These are phyloP conservation scores for Nigrospora osmanthi DNA, from an alignment of 2,329 filamentous ascomycete species.

Conservation along the genomic window DNA sequence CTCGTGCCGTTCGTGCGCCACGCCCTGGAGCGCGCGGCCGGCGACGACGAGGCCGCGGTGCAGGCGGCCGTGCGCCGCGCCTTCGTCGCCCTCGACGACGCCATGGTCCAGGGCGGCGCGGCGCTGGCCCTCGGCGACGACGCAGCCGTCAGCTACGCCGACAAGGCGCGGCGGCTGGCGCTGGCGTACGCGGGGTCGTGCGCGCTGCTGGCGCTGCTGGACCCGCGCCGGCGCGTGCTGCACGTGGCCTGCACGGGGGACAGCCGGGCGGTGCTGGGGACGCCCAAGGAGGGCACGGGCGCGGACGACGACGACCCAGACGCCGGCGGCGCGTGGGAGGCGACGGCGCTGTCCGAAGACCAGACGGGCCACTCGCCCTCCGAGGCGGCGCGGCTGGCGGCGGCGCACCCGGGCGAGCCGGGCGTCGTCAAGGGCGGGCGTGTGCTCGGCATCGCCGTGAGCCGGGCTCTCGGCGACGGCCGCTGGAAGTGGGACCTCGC, in stretches of 20 bases:
- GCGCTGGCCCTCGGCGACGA: conserved; percentile 5
- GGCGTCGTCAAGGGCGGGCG: conserved; percentile 51
- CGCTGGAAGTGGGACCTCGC: conserved; percentile 58
- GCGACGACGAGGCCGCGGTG: conserved; percentile 13
- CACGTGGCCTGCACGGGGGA: conserved; percentile 61
- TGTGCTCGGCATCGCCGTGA: conserved; percentile 52
- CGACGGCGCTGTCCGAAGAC: conserved; percentile 51
- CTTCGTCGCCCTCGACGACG: conserved; percentile 28
- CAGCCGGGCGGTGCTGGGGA: conserved; percentile 56
- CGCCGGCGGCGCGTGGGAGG: conserved; percentile 38
- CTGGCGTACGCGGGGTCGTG: conserved; percentile 21
- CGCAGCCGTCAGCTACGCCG: conserved; percentile 17
- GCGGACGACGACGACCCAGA: conserved; percentile 25
- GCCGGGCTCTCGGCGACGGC: conserved; percentile 61
- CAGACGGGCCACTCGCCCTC: conserved; percentile 56
- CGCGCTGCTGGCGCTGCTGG: conserved; percentile 46
- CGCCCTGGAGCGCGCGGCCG: conserved; percentile 8
- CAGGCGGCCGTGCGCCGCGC: conserved; percentile 26
- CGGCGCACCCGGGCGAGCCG: conserved; percentile 55
- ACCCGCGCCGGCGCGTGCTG: conserved; percentile 42
- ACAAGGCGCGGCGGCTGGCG: conserved; percentile 18
- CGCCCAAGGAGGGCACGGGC: neutral
- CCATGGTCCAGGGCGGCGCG: conserved; percentile 16
- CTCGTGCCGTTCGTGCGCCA: conserved; percentile 19
- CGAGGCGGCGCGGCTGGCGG: conserved; percentile 46